A percentile compares a stretch with the other conserved stretches of the same genome.
phyloP scores from a whole-genome alignment of 768 basidiomycete genomes.

The Cystobasidium tubakii region DNA sequence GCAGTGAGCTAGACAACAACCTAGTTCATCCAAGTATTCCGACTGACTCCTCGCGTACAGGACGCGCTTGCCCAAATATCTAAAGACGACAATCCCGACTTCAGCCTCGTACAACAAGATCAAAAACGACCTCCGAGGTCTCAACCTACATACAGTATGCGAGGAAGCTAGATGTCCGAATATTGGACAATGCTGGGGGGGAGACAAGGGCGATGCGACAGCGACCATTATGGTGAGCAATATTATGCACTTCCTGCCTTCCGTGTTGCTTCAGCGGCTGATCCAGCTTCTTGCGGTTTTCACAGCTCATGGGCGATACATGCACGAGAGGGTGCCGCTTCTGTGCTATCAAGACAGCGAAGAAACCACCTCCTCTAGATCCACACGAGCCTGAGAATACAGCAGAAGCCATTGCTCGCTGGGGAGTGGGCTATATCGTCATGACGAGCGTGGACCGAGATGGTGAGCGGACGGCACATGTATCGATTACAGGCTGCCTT shows the following conservation, averaged over 20 bases:
- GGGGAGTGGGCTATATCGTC: constrained; percentile 97
- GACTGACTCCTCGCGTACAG: constrained; percentile 4
- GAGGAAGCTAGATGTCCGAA: constrained; percentile 99
- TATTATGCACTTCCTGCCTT: neutral
- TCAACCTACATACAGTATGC: constrained; percentile 90
- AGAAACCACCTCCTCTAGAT: constrained; percentile 79
- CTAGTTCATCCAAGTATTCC: no score
- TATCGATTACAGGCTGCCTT: neutral
- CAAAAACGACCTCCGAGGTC: constrained; percentile 86
- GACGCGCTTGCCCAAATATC: constrained; percentile 42
- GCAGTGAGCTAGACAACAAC: constrained; percentile 17
- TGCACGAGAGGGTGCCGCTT: constrained; percentile 97
- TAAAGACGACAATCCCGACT: constrained; percentile 56
- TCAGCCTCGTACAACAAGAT: constrained; percentile 83
- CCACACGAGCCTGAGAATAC: constrained; percentile 97
- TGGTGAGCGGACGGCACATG: constrained; percentile 56
- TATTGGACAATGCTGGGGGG: constrained; percentile 99
- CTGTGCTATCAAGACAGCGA: constrained; percentile 92
- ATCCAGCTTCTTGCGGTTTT: neutral
- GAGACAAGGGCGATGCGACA: constrained; percentile 65
- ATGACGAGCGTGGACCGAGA: constrained; percentile 94
- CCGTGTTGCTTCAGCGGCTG: neutral
- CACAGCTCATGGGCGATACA: constrained; percentile 94
- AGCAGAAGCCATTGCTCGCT: constrained; percentile 92
- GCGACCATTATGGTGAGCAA: constrained; percentile 90